These are phyloP conservation scores for Hypoxylon sp. DNA, from an alignment of 2,329 filamentous ascomycete genomes.

Conservation along the genomic window DNA sequence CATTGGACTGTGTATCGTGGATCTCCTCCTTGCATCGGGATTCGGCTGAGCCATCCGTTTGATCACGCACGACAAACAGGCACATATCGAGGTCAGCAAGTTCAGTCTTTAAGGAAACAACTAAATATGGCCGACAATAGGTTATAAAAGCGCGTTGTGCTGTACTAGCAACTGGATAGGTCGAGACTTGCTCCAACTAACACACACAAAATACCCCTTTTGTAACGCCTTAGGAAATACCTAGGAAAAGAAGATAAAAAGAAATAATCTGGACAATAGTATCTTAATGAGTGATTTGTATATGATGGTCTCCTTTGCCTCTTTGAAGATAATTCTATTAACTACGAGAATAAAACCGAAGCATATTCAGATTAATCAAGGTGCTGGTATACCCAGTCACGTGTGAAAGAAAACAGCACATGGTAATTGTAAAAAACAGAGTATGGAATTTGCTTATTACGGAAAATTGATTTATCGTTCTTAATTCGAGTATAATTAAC, in stretches of 20 bases:
- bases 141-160: no score
- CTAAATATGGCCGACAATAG: no score
- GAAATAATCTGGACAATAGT: not conserved
- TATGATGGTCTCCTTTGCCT: not conserved
- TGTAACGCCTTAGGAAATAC: not conserved
- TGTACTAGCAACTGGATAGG: no score
- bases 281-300: not conserved
- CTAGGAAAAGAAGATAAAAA: not conserved
- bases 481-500: no score
- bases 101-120: not conserved
- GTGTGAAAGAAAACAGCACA: no score
- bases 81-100: not conserved
- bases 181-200: no score
- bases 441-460: no score
- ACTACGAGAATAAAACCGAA: not conserved
- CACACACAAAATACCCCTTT: not conserved
- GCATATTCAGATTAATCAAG: not conserved
- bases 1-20: conserved; percentile 28
- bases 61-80: conserved; percentile 8
- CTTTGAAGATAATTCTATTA: no score
- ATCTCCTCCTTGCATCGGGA: conserved; percentile 39
- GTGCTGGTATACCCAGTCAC: not conserved
- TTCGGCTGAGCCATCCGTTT: conserved; percentile 39
- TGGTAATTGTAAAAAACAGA: no score
- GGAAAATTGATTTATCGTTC: no score